These are phyloP conservation scores for Pseudozyma sp. DNA, from an alignment of 1,284 basidiomycete genomes.

Conservation along the genomic window DNA sequence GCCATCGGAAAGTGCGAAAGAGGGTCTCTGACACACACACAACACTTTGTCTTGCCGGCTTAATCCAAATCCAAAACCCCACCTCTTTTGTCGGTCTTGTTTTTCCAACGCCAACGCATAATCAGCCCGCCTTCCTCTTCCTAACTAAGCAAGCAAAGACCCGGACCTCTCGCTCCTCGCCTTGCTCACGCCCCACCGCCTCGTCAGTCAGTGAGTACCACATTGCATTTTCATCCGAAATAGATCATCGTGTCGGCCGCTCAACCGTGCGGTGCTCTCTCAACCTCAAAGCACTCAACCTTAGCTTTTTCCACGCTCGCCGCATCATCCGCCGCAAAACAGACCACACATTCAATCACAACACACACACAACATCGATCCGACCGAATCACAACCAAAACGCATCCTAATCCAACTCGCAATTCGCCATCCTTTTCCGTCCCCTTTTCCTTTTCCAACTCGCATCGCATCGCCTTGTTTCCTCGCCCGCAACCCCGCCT, in stretches of 20 bases:
- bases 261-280: not conserved
- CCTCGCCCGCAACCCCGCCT: conserved; percentile 16
- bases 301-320: not conserved
- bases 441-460: conserved; percentile 4
- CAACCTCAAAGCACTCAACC: not conserved
- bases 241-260: conserved; percentile 14
- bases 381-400: conserved; percentile 12
- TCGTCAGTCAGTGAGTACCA: conserved; percentile 8
- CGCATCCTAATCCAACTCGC: conserved; percentile 5
- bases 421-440: conserved; percentile 15
- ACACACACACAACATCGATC: conserved; percentile 39
- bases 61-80: not conserved
- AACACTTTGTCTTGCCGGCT: not conserved
- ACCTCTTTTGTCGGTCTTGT: not conserved
- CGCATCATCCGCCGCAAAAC: not conserved
- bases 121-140: conserved; percentile 6
- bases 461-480: not conserved
- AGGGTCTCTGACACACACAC: too few species aligned
- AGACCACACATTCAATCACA: conserved; percentile 14
- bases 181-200: conserved; percentile 4
- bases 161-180: conserved; percentile 4
- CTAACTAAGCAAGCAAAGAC: not conserved
- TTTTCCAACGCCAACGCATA: conserved; percentile 22
- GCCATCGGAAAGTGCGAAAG: too few species aligned
- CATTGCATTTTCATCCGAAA: conserved; percentile 34